phyloP scores from a whole-genome alignment of 768 basidiomycete genomes.

The Mycena albidolilacea region DNA sequence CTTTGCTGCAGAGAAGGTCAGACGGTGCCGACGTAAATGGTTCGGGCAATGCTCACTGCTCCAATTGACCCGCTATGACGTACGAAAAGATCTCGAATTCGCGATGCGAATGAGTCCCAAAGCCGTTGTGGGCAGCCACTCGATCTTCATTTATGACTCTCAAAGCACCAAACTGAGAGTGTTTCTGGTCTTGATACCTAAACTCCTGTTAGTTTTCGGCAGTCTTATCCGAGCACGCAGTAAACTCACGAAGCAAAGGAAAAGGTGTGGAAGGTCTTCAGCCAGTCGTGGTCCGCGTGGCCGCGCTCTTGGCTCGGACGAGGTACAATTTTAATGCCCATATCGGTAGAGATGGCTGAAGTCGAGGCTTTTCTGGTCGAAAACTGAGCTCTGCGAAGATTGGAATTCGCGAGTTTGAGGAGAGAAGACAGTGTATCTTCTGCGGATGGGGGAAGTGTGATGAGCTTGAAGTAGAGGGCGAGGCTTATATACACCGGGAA shows the following conservation, averaged over 20 bases:
- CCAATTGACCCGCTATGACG: conserved; percentile 81
- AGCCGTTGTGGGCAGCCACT: conserved; percentile 82
- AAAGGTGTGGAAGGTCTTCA: conserved; percentile 91
- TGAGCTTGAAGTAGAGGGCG: conserved; percentile 51
- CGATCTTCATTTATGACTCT: conserved; percentile 96
- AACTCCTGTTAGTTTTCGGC: background rate
- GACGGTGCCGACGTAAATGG: background rate
- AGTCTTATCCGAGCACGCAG: conserved; percentile 39
- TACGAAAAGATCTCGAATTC: conserved; percentile 96
- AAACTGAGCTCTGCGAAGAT: conserved; percentile 35
- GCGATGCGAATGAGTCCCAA: conserved; percentile 87
- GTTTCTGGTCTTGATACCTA: conserved; percentile 30
- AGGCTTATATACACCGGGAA: conserved; percentile 60
- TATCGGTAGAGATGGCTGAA: conserved; percentile 23
- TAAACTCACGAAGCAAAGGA: conserved; percentile 74
- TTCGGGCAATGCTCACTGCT: conserved; percentile 71
- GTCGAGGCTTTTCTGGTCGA: conserved; percentile 49
- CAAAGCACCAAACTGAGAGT: conserved; percentile 72
- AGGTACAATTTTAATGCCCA: conserved; percentile 56
- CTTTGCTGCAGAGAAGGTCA: conserved; percentile 67
- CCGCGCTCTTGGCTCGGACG: conserved; percentile 78
- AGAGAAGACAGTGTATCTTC: conserved; percentile 55
- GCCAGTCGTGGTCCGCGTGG: conserved; percentile 86
- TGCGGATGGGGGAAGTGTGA: conserved; percentile 46
- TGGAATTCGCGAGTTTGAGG: conserved; percentile 52